Evolutionary conservation across 2,329 filamentous ascomycete genomes (phyloP).

Genomic region (Colletotrichum shisoi): DNA sequence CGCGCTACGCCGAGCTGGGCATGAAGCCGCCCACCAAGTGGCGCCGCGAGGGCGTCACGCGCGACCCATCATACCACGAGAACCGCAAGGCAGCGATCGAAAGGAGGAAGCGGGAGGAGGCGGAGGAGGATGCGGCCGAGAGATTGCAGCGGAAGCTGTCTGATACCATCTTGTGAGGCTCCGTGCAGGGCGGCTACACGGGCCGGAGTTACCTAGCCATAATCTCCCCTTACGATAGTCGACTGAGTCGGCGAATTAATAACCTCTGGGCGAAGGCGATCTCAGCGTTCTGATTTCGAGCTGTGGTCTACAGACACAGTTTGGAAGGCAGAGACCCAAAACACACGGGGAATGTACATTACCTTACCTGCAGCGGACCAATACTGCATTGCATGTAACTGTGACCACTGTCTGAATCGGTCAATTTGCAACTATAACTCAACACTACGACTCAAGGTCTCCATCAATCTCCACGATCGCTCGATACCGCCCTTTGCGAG

Average conservation of each 20-base stretch:
- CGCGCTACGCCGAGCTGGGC: constrained; percentile 66
- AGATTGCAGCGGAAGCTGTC: constrained; percentile 45
- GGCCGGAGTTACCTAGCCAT: neutral
- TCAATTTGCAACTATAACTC: too few species aligned
- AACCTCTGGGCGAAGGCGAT: neutral
- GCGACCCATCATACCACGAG: constrained; percentile 55
- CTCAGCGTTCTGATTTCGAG: neutral
- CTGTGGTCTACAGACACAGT: too few species aligned
- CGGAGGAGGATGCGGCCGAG: constrained; percentile 43
- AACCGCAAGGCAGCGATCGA: constrained; percentile 45
- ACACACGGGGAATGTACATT: too few species aligned
- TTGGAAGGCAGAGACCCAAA: neutral
- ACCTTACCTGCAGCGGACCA: neutral
- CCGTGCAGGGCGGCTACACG: neutral
- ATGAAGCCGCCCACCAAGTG: constrained; percentile 68
- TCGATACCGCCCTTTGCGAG: too few species aligned
- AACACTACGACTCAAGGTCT: too few species aligned
- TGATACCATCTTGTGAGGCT: constrained; percentile 43
- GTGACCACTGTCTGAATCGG: neutral
- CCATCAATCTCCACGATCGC: too few species aligned
- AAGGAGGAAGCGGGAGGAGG: constrained; percentile 45
- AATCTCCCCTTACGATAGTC: neutral
- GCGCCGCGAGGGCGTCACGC: constrained; percentile 62
- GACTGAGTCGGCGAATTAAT: neutral
- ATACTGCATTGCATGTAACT: neutral